Base-by-base conservation (phyloP, 106 monocot species). In the Agapanthus africanus region DNA sequence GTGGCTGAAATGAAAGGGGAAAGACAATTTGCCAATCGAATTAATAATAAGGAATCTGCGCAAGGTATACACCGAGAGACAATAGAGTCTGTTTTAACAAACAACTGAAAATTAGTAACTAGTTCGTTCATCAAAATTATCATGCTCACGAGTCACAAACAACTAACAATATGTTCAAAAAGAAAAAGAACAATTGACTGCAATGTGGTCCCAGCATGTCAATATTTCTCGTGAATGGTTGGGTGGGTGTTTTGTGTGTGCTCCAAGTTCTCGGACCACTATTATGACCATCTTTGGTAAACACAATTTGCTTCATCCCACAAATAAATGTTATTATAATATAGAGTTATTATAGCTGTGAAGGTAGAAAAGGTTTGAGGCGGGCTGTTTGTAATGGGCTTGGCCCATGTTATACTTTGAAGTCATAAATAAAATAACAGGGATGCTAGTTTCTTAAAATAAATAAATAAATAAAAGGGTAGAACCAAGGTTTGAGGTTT, bases 1-100 rank as follows among this genome's bases (percentile, higher is more conserved):
- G 91, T 66, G 76, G 84, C 95, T 97, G 23, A 31, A 67, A 46
- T 32, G 6, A 16, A 67, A n/a, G n/a, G n/a, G n/a, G n/a, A n/a
- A n/a, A n/a, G 35, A 35, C 27, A 11, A 54, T 27, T 26, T 2
- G 3, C 0, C 16, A 28, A 27, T 4, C 25, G 6, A 54, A 4
- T 54, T 54, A 9, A 44, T 54, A 28, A 10, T 11, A 28, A 28
- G 28, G 7, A 54, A 22, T 8, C 22, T 11, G 25, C 25, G 25
- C 27, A 54, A 27, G 27, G 28, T 27, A 28, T 15, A 21, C 22
- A 50, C n/a, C n/a, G n/a, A 50, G 22, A 28, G 27, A 28, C 27
- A 27, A 28, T 26, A 54, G 9, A 8, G 7, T 25, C 11, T 54
- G 27, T 27, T 27, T 27, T 54, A 54, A 27, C 0, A 54, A 27